A percentile compares a stretch with the other conserved stretches of the same genome.
Evolutionary conservation across 306 rosid genomes (phyloP).

Genomic region (Hylodesmum podocarpum): DNA sequence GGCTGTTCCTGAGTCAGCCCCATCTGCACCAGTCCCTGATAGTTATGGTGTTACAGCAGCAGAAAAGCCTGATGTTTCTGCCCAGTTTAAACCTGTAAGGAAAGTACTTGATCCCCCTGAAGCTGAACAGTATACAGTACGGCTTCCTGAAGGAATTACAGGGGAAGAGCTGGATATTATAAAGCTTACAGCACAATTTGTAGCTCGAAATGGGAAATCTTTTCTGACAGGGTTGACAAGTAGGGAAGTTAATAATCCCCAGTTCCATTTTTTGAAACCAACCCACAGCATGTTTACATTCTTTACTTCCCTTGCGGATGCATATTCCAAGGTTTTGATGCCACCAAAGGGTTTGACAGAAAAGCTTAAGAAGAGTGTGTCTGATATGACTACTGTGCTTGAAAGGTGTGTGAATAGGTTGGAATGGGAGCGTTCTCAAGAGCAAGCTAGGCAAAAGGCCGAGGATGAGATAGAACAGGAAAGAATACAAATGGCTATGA

Average conservation of each 20-base stretch:
- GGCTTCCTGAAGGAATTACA: conserved; percentile 96
- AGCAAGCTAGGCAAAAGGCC: conserved; percentile 94
- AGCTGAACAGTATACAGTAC: conserved; percentile 85
- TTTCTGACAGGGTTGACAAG: conserved; percentile 91
- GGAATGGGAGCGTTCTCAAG: conserved; percentile 95
- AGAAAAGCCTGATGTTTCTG: conserved; percentile 60
- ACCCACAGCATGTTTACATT: conserved; percentile 95
- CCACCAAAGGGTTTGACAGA: conserved; percentile 83
- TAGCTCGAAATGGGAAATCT: conserved; percentile 90
- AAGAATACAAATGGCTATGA: conserved; percentile 93
- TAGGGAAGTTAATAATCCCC: conserved; percentile 86
- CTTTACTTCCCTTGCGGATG: conserved; percentile 93
- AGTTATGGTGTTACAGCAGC: conserved; percentile 43
- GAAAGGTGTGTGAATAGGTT: conserved; percentile 87
- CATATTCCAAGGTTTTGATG: conserved; percentile 91
- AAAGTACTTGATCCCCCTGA: conserved; percentile 93
- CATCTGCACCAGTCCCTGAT: conserved; percentile 44
- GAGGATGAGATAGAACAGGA: conserved; percentile 96
- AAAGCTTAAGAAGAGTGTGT: conserved; percentile 73
- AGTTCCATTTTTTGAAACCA: conserved; percentile 94
- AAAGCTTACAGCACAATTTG: conserved; percentile 95
- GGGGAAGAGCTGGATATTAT: conserved; percentile 95
- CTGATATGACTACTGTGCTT: conserved; percentile 89
- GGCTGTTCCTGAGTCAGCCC: conserved; percentile 35
- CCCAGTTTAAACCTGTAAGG: conserved; percentile 64